These are phyloP conservation scores for Aspergillus fumigatiaffinis DNA, from an alignment of 2,329 filamentous ascomycete species.

Conservation along the genomic window DNA sequence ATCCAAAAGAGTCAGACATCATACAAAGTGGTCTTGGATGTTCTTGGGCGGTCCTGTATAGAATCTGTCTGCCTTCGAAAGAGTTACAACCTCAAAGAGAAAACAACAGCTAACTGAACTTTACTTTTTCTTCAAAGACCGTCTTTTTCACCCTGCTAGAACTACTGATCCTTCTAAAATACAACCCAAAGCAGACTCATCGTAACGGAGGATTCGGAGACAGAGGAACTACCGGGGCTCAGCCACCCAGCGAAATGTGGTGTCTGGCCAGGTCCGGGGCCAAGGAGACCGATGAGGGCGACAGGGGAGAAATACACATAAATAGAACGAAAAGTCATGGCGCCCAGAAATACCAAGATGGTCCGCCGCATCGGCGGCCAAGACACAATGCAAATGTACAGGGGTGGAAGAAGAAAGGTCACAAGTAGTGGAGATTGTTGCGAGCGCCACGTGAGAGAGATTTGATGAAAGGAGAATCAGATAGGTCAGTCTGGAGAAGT, in stretches of 20 bases:
- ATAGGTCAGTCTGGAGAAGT: constrained; percentile 8
- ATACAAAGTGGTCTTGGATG: not conserved
- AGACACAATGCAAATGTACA: constrained; percentile 35
- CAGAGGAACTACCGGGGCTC: not conserved
- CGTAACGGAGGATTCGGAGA: constrained; percentile 5
- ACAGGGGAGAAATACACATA: constrained; percentile 8
- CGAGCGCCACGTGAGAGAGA: constrained; percentile 9
- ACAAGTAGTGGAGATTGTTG: constrained; percentile 24
- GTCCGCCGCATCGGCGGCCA: constrained; percentile 22
- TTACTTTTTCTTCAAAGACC: not conserved
- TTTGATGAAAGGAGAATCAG: not conserved
- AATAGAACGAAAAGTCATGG: constrained; percentile 20
- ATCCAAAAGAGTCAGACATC: not conserved
- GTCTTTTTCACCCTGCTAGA: not conserved
- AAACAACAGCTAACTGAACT: not conserved
- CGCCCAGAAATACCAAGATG: constrained; percentile 33
- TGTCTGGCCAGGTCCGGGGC: constrained; percentile 2
- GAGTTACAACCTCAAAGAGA: not conserved
- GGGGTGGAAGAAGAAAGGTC: constrained; percentile 9
- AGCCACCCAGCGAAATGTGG: not conserved
- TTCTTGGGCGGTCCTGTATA: not conserved
- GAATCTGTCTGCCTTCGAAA: not conserved
- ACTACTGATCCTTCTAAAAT: constrained; percentile 7
- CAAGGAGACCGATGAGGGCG: constrained; percentile 4
- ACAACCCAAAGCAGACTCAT: constrained; percentile 7